Evolutionary conservation across 2,329 filamentous ascomycete species (phyloP), one percentile per base, ranked within the genome.

Genomic region (Coniochaeta sp.): DNA sequence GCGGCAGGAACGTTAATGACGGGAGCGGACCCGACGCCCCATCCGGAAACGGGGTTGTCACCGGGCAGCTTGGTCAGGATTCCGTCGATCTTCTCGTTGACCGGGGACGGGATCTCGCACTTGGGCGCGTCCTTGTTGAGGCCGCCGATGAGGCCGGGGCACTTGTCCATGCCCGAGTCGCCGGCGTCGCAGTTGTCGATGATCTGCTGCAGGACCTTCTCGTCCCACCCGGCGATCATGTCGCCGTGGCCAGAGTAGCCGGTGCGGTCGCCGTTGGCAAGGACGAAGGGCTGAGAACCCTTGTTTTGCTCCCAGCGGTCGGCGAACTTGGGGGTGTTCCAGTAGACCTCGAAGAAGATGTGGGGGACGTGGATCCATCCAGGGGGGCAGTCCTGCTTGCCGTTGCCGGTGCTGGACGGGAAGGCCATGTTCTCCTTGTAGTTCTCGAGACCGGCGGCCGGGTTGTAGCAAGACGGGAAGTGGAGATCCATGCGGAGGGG

Each of bases 391-490:
- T 82, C 74, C 48, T 67, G 58, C 59, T 76, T 74, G 54, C 72
- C 70, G 57, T 72, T 68, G 50, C 68, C 63, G 3, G 63, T 67
- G 47, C 67, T 63, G 3, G 66, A 66, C n/a, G 85, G 86, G 62
- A 79, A 89, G 20, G 71, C 75, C 75, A 85, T 85, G 72, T 89
- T 88, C 58, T 74, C 77, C 62, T 76, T 72, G 71, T 81, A 82
- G 68, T 84, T 74, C 28, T 73, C 68, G 35, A 84, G 71, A 52
- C 79, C 82, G 46, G 77, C 73, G 38, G 76, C 65, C 27, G 85
- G 85, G 66, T 89, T 78, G 77, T 87, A 89, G 74, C 86, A 89
- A 6, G 82, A 84, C 6, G 86, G 86, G 70, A 89, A 87, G 72
- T 86, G 85, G 35, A 88, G 70, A 57, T 89, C 84, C 52, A 79